phyloP scores from a whole-genome alignment of 1,284 basidiomycete species.

The Vanrija pseudolonga region DNA sequence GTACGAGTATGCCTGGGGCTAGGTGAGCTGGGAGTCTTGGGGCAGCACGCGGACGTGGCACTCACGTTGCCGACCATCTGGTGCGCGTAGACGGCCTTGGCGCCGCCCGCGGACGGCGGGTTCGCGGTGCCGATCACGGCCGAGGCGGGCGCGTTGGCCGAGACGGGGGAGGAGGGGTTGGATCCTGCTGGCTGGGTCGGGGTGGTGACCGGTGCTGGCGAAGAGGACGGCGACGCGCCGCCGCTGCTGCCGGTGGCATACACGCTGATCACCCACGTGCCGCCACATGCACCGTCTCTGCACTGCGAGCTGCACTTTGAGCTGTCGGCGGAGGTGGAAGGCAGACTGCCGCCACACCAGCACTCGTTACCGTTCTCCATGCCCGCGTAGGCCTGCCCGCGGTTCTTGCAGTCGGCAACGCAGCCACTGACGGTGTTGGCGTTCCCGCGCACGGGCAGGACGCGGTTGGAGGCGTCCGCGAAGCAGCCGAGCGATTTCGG shows the following conservation, averaged over 20 bases:
- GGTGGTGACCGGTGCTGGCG: too few species aligned
- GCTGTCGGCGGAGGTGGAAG: not conserved
- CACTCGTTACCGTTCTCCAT: conserved; percentile 24
- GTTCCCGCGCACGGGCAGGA: conserved; percentile 8
- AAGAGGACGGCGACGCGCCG: too few species aligned
- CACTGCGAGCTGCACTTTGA: conserved; percentile 16
- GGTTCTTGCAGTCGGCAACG: conserved; percentile 14
- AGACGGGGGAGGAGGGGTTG: conserved; percentile 2
- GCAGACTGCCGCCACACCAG: conserved; percentile 13
- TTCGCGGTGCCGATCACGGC: conserved; percentile 16
- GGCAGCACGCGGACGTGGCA: not conserved
- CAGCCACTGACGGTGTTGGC: conserved; percentile 13
- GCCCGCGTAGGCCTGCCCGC: conserved; percentile 22
- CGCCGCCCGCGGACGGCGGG: conserved; percentile 17
- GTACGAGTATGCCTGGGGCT: conserved; percentile 43
- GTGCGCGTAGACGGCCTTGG: conserved; percentile 42
- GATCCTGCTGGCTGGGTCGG: not conserved
- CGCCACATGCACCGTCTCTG: conserved; percentile 18
- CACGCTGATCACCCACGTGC: not conserved
- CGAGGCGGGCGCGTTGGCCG: conserved; percentile 17
- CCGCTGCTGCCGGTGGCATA: not conserved
- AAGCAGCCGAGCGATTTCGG: conserved; percentile 3
- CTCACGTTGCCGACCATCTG: conserved; percentile 40
- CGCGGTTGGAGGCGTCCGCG: conserved; percentile 1
- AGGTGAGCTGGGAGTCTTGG: not conserved